These are phyloP conservation scores for Agastache rugosa DNA, from an alignment of 257 asterid species.

Conservation along the genomic window DNA sequence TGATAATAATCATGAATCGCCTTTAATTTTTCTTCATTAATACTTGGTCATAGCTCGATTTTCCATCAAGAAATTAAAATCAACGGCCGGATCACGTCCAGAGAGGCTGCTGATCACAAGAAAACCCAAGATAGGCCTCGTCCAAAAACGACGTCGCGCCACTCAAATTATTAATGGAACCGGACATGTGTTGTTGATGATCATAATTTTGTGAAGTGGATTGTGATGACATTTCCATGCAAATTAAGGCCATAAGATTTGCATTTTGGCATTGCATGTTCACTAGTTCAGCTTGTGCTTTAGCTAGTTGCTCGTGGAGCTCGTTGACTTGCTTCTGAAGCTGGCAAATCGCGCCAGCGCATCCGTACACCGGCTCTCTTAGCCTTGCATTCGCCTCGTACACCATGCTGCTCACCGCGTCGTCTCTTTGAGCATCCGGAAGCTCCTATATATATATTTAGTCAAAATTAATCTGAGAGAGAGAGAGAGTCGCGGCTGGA, in stretches of 20 bases:
- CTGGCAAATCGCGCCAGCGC: constrained; percentile 79
- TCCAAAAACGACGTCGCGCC: constrained; percentile 38
- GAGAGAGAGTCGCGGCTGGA: too few relatives aligned
- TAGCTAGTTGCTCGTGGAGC: constrained; percentile 75
- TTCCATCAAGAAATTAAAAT: background rate
- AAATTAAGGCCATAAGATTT: constrained; percentile 69
- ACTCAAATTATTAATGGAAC: background rate
- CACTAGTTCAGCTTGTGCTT: constrained; percentile 64
- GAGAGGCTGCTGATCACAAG: constrained; percentile 45
- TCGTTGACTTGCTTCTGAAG: constrained; percentile 72
- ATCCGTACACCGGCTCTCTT: constrained; percentile 80
- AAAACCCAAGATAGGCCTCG: constrained; percentile 45
- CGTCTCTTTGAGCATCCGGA: constrained; percentile 69
- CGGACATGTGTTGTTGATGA: background rate
- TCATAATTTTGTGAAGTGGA: background rate
- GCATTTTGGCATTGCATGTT: constrained; percentile 75
- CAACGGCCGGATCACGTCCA: constrained; percentile 46
- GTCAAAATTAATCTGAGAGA: too few relatives aligned
- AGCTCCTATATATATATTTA: constrained; percentile 50
- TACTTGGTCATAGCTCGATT: background rate
- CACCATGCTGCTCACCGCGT: constrained; percentile 88
- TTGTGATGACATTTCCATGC: constrained; percentile 51
- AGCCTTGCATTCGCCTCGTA: constrained; percentile 82
- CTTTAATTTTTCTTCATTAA: constrained; percentile 19
- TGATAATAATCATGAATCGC: background rate